Conservation (phyloP, 75 land plant species). For the Sequoiadendron giganteum region DNA sequence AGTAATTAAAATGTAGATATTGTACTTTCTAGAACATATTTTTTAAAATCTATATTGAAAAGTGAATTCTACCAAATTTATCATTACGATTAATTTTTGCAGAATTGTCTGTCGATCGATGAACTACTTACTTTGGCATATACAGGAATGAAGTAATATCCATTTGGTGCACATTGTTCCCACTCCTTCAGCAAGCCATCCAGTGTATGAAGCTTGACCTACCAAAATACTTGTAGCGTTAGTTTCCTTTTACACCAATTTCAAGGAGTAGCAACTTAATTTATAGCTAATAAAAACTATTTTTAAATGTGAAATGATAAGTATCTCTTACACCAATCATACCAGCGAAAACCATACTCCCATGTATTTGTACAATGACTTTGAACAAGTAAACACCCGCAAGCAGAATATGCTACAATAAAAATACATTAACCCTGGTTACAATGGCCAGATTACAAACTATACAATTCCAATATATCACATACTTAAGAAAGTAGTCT, state of each 20-base stretch:
- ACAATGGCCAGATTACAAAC: background rate
- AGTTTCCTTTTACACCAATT: background rate
- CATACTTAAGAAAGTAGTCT: too few species aligned
- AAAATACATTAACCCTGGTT: background rate
- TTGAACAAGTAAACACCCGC: background rate
- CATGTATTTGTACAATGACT: background rate
- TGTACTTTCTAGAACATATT: background rate
- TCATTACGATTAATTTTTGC: background rate
- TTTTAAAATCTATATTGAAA: background rate
- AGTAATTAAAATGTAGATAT: background rate
- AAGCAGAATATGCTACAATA: background rate
- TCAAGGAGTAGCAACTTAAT: background rate
- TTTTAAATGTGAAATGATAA: background rate
- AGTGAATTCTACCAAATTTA: background rate
- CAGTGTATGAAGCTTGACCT: slow-evolving; percentile 87
- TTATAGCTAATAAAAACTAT: background rate
- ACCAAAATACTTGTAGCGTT: slow-evolving; percentile 7
- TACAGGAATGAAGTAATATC: slow-evolving; percentile 94
- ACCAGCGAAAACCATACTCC: background rate
- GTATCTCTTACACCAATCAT: background rate
- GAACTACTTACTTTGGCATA: slow-evolving; percentile 79
- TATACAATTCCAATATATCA: too few species aligned
- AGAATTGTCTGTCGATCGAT: background rate
- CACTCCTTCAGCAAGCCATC: slow-evolving; percentile 93
- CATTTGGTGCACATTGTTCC: slow-evolving; percentile 98